These are phyloP conservation scores for Eruca vesicaria DNA, from an alignment of 441 rosid species.

Conservation along the genomic window DNA sequence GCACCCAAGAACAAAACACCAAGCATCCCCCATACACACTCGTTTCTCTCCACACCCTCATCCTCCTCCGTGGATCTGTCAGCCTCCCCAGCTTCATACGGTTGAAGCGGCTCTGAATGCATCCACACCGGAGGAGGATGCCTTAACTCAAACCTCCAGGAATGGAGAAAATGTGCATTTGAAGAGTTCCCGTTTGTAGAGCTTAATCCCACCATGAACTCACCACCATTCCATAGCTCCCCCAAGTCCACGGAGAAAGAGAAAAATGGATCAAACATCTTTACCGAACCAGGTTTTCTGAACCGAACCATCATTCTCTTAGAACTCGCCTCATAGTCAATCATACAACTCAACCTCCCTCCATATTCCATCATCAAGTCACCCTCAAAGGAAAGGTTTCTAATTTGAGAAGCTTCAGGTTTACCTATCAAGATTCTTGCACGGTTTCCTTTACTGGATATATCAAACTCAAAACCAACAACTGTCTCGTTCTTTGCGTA, in stretches of 20 bases:
- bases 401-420: slow-evolving; percentile 19
- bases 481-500: slow-evolving; percentile 15
- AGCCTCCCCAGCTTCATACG: background rate
- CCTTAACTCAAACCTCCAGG: slow-evolving; percentile 63
- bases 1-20: slow-evolving; percentile 23
- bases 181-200: slow-evolving; percentile 60
- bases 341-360: slow-evolving; percentile 42
- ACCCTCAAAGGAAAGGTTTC: slow-evolving; percentile 26
- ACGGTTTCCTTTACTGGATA: slow-evolving; percentile 16
- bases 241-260: slow-evolving; percentile 53
- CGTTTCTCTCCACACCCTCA: slow-evolving; percentile 10
- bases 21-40: slow-evolving; percentile 51
- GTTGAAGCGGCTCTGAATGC: background rate
- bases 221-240: slow-evolving; percentile 46
- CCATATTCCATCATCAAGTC: slow-evolving; percentile 26
- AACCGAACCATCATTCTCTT: slow-evolving; percentile 68
- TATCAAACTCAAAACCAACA: slow-evolving; percentile 29
- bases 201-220: slow-evolving; percentile 59
- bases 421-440: slow-evolving; percentile 30
- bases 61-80: background rate
- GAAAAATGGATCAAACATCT: slow-evolving; percentile 60
- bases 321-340: slow-evolving; percentile 69
- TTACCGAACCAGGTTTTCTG: slow-evolving; percentile 42
- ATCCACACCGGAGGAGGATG: slow-evolving; percentile 24
- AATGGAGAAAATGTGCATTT: slow-evolving; percentile 49